phyloP scores from a whole-genome alignment of 2,329 filamentous ascomycete genomes.

The Fusarium stilboides region DNA sequence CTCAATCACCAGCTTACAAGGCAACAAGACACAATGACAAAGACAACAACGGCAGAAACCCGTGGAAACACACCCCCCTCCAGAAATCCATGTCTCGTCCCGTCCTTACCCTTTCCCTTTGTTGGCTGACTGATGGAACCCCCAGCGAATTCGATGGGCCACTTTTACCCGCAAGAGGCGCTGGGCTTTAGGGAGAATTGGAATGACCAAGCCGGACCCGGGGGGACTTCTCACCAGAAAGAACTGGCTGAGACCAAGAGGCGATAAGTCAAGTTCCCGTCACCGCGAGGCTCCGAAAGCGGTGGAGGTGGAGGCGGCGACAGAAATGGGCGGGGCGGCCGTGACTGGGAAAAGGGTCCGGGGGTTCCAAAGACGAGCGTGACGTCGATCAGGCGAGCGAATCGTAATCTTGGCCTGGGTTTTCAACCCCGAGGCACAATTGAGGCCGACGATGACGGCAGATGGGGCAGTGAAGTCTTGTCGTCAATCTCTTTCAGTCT shows the following conservation, averaged over 20 bases:
- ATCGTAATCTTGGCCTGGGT: constrained; percentile 22
- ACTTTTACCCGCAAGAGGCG: constrained; percentile 50
- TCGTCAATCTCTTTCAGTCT: constrained; percentile 32
- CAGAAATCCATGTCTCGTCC: background rate
- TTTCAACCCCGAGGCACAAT: constrained; percentile 41
- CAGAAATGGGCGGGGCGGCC: constrained; percentile 18
- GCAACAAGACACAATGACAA: constrained; percentile 24
- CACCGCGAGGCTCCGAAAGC: constrained; percentile 51
- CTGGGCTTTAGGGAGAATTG: constrained; percentile 36
- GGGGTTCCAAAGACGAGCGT: constrained; percentile 28
- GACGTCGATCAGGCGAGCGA: constrained; percentile 47
- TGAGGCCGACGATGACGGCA: constrained; percentile 45
- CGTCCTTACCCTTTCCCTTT: constrained; percentile 22
- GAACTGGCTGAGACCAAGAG: constrained; percentile 1
- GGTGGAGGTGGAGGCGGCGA: constrained; percentile 42
- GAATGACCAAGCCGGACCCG: constrained; percentile 43
- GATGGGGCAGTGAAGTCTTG: constrained; percentile 11
- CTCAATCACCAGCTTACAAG: constrained; percentile 3
- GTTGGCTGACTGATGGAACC: constrained; percentile 33
- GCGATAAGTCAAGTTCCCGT: constrained; percentile 21
- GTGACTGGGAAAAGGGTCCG: constrained; percentile 14
- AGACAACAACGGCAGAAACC: constrained; percentile 38
- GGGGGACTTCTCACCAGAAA: background rate
- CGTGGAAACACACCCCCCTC: constrained; percentile 45
- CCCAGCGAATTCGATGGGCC: constrained; percentile 39